Evolutionary conservation across 2,329 filamentous ascomycete genomes (phyloP).

Genomic region (Venturia nashicola): DNA sequence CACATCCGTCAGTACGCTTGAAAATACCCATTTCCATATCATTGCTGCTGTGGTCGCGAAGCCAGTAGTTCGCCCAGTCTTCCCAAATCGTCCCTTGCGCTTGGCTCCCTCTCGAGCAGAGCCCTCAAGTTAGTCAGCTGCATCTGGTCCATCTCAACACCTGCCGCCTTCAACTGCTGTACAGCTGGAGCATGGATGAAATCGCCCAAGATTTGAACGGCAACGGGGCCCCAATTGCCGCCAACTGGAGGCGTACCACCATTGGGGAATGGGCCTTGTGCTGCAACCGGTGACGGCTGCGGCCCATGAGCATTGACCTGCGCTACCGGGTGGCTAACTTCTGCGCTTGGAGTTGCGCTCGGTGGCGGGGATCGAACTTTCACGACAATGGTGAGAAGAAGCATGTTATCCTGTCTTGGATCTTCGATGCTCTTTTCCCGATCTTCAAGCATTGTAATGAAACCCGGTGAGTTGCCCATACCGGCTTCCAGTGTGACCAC

Average conservation of each 20-base stretch:
- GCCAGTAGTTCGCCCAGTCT: constrained; percentile 14
- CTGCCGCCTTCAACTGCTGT: constrained; percentile 24
- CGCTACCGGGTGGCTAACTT: not conserved
- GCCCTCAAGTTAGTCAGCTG: constrained; percentile 64
- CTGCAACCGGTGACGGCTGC: constrained; percentile 5
- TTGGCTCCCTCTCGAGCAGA: constrained; percentile 54
- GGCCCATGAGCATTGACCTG: constrained; percentile 7
- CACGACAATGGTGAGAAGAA: constrained; percentile 78
- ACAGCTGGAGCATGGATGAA: constrained; percentile 31
- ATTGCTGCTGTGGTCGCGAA: constrained; percentile 1
- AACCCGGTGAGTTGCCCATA: constrained; percentile 55
- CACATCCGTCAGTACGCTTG: not conserved
- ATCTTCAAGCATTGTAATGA: constrained; percentile 78
- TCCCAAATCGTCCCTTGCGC: constrained; percentile 47
- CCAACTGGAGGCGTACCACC: constrained; percentile 5
- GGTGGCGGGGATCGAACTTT: constrained; percentile 16
- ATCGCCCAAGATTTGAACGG: constrained; percentile 29
- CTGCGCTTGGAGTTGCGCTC: not conserved
- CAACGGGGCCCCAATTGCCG: constrained; percentile 14
- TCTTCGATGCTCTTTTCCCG: constrained; percentile 55
- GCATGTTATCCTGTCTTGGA: constrained; percentile 58
- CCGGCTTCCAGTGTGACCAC: constrained; percentile 74
- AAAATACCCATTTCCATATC: not conserved
- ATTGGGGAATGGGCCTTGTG: constrained; percentile 12
- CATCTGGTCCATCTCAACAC: constrained; percentile 25